Conservation (phyloP, 2,329 filamentous ascomycete species). For the Exophiala dermatitidis region DNA sequence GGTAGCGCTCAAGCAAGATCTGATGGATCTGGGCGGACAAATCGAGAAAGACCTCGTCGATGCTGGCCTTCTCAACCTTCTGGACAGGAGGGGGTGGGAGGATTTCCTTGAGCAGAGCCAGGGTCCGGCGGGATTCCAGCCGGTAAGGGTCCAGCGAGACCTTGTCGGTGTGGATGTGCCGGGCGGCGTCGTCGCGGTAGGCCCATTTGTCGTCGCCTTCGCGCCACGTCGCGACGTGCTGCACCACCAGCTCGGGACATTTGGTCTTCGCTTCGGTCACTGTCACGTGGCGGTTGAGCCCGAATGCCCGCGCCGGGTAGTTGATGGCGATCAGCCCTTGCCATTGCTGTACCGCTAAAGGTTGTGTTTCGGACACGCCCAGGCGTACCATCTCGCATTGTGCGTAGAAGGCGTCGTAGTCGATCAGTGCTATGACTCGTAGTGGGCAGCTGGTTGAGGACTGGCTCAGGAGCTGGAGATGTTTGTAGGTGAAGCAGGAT, state of each 20-base stretch:
- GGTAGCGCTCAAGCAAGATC: conserved; percentile 66
- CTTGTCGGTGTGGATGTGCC: conserved; percentile 79
- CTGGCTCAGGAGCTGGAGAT: conserved; percentile 67
- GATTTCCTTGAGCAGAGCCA: conserved; percentile 67
- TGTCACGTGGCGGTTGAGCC: conserved; percentile 71
- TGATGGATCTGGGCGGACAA: conserved; percentile 76
- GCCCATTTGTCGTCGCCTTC: conserved; percentile 89
- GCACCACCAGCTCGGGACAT: conserved; percentile 74
- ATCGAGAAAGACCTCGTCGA: conserved; percentile 94
- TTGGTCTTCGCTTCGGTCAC: conserved; percentile 75
- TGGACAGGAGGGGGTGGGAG: conserved; percentile 58
- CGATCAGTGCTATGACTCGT: conserved; percentile 81
- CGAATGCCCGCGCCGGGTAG: conserved; percentile 77
- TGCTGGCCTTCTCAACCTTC: conserved; percentile 82
- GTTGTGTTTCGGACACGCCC: conserved; percentile 63
- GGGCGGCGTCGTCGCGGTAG: conserved; percentile 73
- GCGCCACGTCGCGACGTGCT: conserved; percentile 92
- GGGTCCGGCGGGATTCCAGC: conserved; percentile 71
- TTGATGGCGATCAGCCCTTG: conserved; percentile 93
- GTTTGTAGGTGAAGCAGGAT: conserved; percentile 78
- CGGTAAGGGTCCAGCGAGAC: conserved; percentile 91
- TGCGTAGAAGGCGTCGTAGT: conserved; percentile 95
- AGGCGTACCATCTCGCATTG: conserved; percentile 93
- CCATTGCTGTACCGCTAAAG: conserved; percentile 92
- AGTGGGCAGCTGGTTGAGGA: conserved; percentile 68